Evolutionary conservation across 2,329 filamentous ascomycete species (phyloP).

Genomic region (Arthrobotrys sphaeroides): DNA sequence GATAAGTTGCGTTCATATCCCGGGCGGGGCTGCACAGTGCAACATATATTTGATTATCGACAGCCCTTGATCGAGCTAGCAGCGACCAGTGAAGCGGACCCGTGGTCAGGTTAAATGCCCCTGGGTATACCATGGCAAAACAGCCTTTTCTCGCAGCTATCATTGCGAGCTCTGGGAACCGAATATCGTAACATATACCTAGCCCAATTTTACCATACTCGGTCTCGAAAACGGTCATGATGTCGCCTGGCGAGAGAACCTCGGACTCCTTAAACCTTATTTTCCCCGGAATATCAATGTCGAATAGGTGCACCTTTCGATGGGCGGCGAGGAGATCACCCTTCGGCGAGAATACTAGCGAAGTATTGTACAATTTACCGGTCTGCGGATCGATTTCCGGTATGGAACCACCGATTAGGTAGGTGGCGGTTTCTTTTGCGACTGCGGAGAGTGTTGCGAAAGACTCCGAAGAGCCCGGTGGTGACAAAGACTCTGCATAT

Average conservation of each 20-base stretch:
- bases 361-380: slow-evolving; percentile 87
- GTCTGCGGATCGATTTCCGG: slow-evolving; percentile 76
- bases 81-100: slow-evolving; percentile 91
- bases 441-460: slow-evolving; percentile 84
- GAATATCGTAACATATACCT: slow-evolving; percentile 97
- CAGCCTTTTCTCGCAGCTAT: slow-evolving; percentile 86
- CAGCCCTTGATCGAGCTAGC: slow-evolving; percentile 80
- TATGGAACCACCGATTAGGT: slow-evolving; percentile 90
- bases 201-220: slow-evolving; percentile 87
- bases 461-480: slow-evolving; percentile 78
- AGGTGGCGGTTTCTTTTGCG: slow-evolving; percentile 79
- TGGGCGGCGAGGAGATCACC: slow-evolving; percentile 86
- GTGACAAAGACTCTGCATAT: slow-evolving; percentile 88
- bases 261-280: slow-evolving; percentile 92
- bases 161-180: slow-evolving; percentile 92
- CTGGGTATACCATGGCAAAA: slow-evolving; percentile 89
- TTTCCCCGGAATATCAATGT: slow-evolving; percentile 95
- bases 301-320: slow-evolving; percentile 94
- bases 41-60: slow-evolving; percentile 95
- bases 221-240: slow-evolving; percentile 84
- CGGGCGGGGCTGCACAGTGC: slow-evolving; percentile 90
- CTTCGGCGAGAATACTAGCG: slow-evolving; percentile 79
- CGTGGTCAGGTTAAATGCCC: slow-evolving; percentile 96
- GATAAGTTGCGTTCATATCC: slow-evolving; percentile 78
- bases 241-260: slow-evolving; percentile 83